Evolutionary conservation across 2,329 filamentous ascomycete genomes (phyloP), one percentile per base, ranked within the genome.

Genomic region (Lachnellula arida): DNA sequence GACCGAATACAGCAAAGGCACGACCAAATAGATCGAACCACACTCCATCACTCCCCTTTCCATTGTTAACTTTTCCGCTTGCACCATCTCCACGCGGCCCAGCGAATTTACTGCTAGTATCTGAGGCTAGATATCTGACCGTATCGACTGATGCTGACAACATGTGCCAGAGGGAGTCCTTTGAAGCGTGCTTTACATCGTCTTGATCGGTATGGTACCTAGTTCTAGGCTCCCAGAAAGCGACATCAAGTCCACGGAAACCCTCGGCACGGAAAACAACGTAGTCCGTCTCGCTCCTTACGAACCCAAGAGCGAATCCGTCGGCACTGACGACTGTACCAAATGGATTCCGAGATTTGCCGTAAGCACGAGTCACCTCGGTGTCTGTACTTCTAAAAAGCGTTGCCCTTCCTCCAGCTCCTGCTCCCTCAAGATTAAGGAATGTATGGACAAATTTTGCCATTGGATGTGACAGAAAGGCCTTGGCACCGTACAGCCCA

Each of bases 21-120:
- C 79, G 81, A 44, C 93, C 94, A 62, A 96, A 93, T 7, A 97
- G 73, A 68, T 97, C 94, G 68, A 97, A 97, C 91, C 92, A 99
- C 14, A 97, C 91, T 32, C 86, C 89, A 57, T 82, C 77, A 15
- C 80, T 84, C 5, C 85, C 84, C 37, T 75, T 77, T 9, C 89
- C 88, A 59, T 86, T 88, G 60, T 82, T 78, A 2, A 87, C 81
- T 64, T 85, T 85, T 53, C 80, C 81, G 50, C 77, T 76, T 54
- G 80, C 76, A 6, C 78, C 74, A 52, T 84, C 81, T 9, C 75
- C 73, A 40, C 80, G 72, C 15, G 76, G 73, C 5, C 86, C 82
- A 50, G 81, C 80, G 65, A 95, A 96, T 2, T 76, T 78, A 46
- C 80, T 75, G 55, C 83, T 85, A 0, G 80, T 84, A 63, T 90